Base-by-base conservation (phyloP, 108 stramenopile species). In the Heterococcus sp. region DNA sequence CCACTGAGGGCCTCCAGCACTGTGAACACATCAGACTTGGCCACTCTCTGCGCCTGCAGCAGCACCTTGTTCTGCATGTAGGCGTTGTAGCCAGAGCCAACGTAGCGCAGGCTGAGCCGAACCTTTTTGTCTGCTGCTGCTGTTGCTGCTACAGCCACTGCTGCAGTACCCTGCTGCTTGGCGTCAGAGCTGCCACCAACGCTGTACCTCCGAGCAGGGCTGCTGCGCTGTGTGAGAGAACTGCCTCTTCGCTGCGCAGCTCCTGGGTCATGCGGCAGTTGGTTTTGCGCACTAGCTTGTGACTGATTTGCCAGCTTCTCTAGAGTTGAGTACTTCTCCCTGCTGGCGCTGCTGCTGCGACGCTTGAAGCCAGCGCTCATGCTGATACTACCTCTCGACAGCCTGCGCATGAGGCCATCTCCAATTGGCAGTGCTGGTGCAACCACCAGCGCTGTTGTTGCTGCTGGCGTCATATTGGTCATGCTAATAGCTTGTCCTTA, bases 1-100 rank as follows among this genome's bases (percentile, higher is more conserved):
- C 76, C 33, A 46, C 46, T 63, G 35, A 78, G 69, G 26, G 37
- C 36, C 35, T 78, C 69, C 0, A 78, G 69, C 2, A 58, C 69
- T 28, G 69, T 31, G 31, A 78, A 31, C 27, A 78, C 69, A 8
- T 58, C 46, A 8, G 46, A 58, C 46, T 21, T 8, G 14, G 46
- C 46, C 14, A 58, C 21, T 21, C 46, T 58, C 46, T 58, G 14
- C 46, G 46, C 21, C 46, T 58, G 46, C 46, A 58, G 46, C 46
- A 58, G 46, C 46, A 58, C 14, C 46, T 58, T 58, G 46, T 21
- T 58, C 14, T 58, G 46, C 46, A 58, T 21, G 46, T 58, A 58
- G 14, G 8, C 14, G 46, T 58, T 58, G 46, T 58, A 58, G 46
- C 46, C 46, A 21, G 8, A 14, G 46, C 46, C 46, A 8, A 58